Evolutionary conservation across 208 protist species (phyloP), one percentile per base, ranked within the genome.

Genomic region (Leishmania gerbilli): DNA sequence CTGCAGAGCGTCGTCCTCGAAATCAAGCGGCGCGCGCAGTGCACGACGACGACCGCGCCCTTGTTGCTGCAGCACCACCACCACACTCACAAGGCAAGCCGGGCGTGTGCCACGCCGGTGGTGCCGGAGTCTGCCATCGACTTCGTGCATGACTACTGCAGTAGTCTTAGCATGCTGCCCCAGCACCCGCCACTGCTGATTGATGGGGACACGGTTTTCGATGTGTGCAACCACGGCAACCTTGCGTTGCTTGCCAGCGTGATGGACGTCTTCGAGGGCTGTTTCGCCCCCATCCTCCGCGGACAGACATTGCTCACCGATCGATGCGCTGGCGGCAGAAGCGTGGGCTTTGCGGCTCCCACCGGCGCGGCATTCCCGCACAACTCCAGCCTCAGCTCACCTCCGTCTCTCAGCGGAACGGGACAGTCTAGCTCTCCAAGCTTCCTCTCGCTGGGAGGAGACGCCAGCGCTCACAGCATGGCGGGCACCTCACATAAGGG

Each of bases 261-360:
- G 21, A 76, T 96, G 49, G 74, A 85, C 49, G 42, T 67, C 31
- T 92, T 92, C 76, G 75, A 87, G 71, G 91, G 92, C n/a, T 65
- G 87, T 7, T 86, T 96, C 13, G 74, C 90, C 13, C 92, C 92
- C 40, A 84, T 94, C 62, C 74, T 96, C 53, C 81, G 82, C 47
- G 92, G 88, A 5, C 89, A 89, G 76, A 80, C 75, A 55, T 81
- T 93, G 55, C 76, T 81, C 34, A 81, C 80, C 40, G 80, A 84
- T 74, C 84, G 86, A 17, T 72, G 77, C 71, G 21, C n/a, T 37
- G 71, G 34, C 8, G 68, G 5, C 19, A 37, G 40, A 7, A 40
- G 74, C 53, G 27, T 49, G 82, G 51, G 81, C 56, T 2, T 51
- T 75, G 40, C 27, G 68, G 71, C 62, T 68, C 62, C 21, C 62